Conservation (phyloP, 495 filamentous ascomycete genomes). For the Aspergillus wentii region DNA sequence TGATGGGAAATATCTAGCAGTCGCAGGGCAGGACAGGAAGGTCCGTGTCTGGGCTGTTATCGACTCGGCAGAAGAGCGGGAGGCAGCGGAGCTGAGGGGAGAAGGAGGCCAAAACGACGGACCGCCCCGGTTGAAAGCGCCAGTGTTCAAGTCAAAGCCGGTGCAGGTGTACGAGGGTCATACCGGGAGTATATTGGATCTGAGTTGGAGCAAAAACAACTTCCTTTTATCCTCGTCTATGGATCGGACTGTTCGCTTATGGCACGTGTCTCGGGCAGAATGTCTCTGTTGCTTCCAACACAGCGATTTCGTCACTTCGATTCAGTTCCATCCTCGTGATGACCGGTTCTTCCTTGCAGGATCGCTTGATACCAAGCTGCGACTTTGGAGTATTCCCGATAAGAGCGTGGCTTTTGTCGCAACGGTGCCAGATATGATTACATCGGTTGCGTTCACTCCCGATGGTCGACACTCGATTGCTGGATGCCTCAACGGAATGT, state of each 20-base stretch:
- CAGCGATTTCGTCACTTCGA: constrained; percentile 90
- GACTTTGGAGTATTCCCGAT: constrained; percentile 96
- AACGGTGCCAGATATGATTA: constrained; percentile 82
- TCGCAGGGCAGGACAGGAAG: constrained; percentile 79
- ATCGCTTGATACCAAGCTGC: constrained; percentile 84
- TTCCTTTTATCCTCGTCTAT: constrained; percentile 95
- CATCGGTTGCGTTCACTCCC: constrained; percentile 87
- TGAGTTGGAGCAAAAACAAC: constrained; percentile 99
- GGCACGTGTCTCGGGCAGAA: constrained; percentile 82
- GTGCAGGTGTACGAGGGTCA: constrained; percentile 79
- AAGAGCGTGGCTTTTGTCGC: constrained; percentile 87
- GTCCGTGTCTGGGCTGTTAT: constrained; percentile 92
- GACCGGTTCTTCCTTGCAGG: constrained; percentile 97
- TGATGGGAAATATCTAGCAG: constrained; percentile 87
- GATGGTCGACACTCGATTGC: constrained; percentile 89
- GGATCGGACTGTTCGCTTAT: constrained; percentile 96
- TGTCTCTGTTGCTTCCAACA: constrained; percentile 96
- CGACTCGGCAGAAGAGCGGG: constrained; percentile 72
- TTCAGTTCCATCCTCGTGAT: constrained; percentile 91
- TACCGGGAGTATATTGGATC: constrained; percentile 77
- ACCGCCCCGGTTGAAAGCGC: constrained; percentile 65
- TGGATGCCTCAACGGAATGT: constrained; percentile 79
- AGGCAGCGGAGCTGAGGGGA: constrained; percentile 65
- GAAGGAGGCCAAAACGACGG: constrained; percentile 46
- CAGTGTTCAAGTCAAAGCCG: constrained; percentile 81